These are phyloP conservation scores for Medicago truncatula DNA, from an alignment of 306 rosid genomes.

Conservation along the genomic window DNA sequence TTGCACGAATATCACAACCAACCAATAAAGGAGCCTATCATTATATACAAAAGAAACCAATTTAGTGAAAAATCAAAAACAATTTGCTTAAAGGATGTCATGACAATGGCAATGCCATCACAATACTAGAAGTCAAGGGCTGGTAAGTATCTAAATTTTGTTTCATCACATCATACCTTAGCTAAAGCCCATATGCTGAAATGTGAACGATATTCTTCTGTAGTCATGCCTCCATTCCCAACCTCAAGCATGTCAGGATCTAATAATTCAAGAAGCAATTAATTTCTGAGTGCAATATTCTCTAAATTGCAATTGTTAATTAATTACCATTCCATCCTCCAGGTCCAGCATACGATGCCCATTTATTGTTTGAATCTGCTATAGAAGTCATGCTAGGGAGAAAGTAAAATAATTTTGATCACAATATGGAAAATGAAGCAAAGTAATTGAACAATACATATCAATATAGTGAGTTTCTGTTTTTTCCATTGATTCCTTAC, in stretches of 20 bases:
- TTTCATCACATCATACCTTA: conserved; percentile 49
- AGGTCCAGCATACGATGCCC: conserved; percentile 74
- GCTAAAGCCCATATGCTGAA: conserved; percentile 77
- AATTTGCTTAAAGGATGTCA: no score
- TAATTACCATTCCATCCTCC: conserved; percentile 75
- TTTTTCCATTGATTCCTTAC: neutral
- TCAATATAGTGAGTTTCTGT: neutral
- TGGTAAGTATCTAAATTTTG: no score
- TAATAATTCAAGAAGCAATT: conserved; percentile 3
- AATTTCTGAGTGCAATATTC: neutral
- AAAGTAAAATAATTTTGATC: neutral
- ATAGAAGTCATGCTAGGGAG: conserved; percentile 56
- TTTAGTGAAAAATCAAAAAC: neutral
- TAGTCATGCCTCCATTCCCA: conserved; percentile 78
- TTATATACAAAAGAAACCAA: neutral
- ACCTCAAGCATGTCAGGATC: conserved; percentile 86
- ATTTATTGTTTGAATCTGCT: conserved; percentile 67
- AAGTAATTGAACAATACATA: neutral
- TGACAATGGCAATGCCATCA: no score
- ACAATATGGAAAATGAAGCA: conserved; percentile 12
- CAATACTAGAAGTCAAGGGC: neutral
- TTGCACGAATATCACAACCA: conserved; percentile 65
- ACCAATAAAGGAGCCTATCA: conserved; percentile 65
- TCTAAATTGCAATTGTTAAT: neutral
- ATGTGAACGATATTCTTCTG: conserved; percentile 69